Conservation (phyloP, 2,329 filamentous ascomycete species). For the Epichloe gansuensis region DNA sequence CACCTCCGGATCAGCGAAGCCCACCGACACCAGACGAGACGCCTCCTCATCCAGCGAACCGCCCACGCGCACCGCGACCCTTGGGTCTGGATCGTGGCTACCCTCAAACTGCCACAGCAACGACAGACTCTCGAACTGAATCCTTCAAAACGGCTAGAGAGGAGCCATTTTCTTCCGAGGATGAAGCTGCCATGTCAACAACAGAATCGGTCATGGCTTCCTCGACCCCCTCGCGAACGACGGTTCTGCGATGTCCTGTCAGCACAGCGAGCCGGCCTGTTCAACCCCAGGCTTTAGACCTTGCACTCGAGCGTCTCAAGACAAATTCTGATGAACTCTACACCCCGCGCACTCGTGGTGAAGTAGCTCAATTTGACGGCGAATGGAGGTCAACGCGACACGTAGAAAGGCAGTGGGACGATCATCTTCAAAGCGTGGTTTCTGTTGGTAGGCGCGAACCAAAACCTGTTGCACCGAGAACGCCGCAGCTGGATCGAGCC, state of each 20-base stretch:
- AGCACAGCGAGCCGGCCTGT: slow-evolving; percentile 7
- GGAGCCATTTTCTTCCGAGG: slow-evolving; percentile 49
- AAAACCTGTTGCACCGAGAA: background rate
- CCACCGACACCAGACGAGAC: slow-evolving; percentile 67
- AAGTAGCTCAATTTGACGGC: slow-evolving; percentile 46
- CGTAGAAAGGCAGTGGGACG: slow-evolving; percentile 43
- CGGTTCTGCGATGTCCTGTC: slow-evolving; percentile 27
- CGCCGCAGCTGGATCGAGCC: background rate
- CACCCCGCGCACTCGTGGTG: slow-evolving; percentile 31
- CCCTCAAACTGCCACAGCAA: slow-evolving; percentile 42
- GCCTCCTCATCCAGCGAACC: slow-evolving; percentile 43
- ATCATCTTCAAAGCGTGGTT: slow-evolving; percentile 41
- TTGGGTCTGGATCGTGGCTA: slow-evolving; percentile 34
- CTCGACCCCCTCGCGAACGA: slow-evolving; percentile 30
- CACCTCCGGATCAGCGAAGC: slow-evolving; percentile 52
- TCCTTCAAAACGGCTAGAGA: slow-evolving; percentile 65
- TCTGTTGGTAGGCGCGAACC: slow-evolving; percentile 35
- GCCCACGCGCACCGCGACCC: slow-evolving; percentile 34
- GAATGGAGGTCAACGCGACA: slow-evolving; percentile 40
- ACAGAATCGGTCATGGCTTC: slow-evolving; percentile 28
- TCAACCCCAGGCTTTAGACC: slow-evolving; percentile 25
- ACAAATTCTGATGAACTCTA: slow-evolving; percentile 27
- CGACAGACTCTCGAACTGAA: slow-evolving; percentile 49
- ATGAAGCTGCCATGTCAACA: slow-evolving; percentile 35
- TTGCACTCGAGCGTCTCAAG: slow-evolving; percentile 31